A percentile compares a stretch with the other conserved stretches of the same genome.
These are phyloP conservation scores for Talaromyces sp. DNA, from an alignment of 2,329 filamentous ascomycete species.

Conservation along the genomic window DNA sequence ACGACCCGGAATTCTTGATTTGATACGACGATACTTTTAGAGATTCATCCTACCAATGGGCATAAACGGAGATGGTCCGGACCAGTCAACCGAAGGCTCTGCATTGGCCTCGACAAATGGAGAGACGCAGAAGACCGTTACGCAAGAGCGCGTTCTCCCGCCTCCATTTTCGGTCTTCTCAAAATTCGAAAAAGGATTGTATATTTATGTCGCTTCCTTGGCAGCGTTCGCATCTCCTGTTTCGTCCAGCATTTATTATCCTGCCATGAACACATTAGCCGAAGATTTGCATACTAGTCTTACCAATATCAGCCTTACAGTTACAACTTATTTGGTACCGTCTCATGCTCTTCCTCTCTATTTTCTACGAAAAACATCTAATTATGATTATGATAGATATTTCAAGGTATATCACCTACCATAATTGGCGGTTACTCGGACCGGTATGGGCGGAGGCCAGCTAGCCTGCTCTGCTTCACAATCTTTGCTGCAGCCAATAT, in stretches of 20 bases:
- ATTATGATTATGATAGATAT: constrained; percentile 29
- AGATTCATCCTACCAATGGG: neutral
- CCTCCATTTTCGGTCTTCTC: constrained; percentile 7
- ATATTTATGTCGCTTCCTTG: constrained; percentile 36
- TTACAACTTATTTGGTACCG: constrained; percentile 32
- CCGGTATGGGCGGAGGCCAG: constrained; percentile 43
- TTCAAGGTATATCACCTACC: constrained; percentile 50
- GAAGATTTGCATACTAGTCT: constrained; percentile 28
- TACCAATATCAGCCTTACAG: constrained; percentile 29
- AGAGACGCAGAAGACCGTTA: neutral
- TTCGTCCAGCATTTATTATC: constrained; percentile 41
- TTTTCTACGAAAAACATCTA: neutral
- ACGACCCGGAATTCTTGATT: neutral
- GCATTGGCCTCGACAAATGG: neutral
- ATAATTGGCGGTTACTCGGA: constrained; percentile 47
- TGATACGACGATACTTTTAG: neutral
- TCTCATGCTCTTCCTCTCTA: neutral
- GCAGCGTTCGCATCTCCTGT: constrained; percentile 40
- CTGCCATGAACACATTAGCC: constrained; percentile 31
- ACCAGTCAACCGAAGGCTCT: neutral
- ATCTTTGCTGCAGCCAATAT: constrained; percentile 42
- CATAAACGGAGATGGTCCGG: neutral
- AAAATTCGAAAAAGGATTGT: constrained; percentile 26
- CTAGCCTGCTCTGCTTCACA: constrained; percentile 43
- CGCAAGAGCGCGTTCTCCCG: neutral